Base-by-base conservation (phyloP, 768 basidiomycete species). In the Kwoniella mangroviensis region DNA sequence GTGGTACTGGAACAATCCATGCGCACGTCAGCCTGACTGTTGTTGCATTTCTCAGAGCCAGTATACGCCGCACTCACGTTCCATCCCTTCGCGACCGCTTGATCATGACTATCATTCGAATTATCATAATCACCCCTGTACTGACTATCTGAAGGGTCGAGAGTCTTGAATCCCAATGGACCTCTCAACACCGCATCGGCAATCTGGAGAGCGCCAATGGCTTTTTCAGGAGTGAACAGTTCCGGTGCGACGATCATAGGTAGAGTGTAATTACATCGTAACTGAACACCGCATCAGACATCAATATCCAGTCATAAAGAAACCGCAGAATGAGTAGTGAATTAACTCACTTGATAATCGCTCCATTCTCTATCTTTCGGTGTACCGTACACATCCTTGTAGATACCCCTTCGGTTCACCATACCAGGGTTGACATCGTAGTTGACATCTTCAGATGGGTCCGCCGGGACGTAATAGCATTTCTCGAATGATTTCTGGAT, bases 221-320 rank as follows among this genome's bases (percentile, higher is more conserved):
- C 97, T 80, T 91, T 91, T 62, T 87, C 82, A 10, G 88, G 88
- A 63, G 93, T 88, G 83, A 98, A 99, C 56, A 99, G 84, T 82
- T 98, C 97, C 10, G 96, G 96, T 1, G 97, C 97, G 55, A 98
- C 94, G 2, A 91, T 88, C 95, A 98, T 98, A 0, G 97, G 93
- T 68, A 98, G 91, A 4, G 94, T 90, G 86, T 94, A 96, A 84
- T 98, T 97, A 77, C 89, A 88, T 70, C 94, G 88, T 74, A 97
- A 87, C 82, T 83, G 73, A 4, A 51, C 41, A 26, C 9, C 19
- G 34, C 0, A 34, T 34, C 34, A 34, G 9, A 28, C 28, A 28
- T 28, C 6, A 28, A 28, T 28, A n/a, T n/a, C n/a, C n/a, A n/a
- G n/a, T n/a, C n/a, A n/a, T n/a, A n/a, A n/a, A n/a, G n/a, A n/a